Evolutionary conservation across 2,329 filamentous ascomycete genomes (phyloP).

Genomic region (Cryphonectria nitschkei): DNA sequence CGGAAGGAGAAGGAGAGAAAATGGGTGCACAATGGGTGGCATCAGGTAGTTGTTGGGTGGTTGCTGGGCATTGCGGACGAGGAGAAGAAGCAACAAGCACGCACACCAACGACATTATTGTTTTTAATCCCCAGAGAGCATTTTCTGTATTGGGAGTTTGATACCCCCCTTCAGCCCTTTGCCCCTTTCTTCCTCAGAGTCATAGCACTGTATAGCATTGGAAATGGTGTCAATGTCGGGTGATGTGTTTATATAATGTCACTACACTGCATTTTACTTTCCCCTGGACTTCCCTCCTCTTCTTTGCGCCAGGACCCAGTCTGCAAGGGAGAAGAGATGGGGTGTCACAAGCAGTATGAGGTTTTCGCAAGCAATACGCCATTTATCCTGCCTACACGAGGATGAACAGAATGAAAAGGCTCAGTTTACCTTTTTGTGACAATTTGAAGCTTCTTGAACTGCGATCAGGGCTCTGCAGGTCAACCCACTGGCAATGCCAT

Average conservation of each 20-base stretch:
- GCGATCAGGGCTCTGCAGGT: not conserved
- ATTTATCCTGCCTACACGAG: not conserved
- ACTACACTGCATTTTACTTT: not conserved
- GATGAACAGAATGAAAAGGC: not conserved
- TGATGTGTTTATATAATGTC: not conserved
- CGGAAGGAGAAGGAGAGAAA: not conserved
- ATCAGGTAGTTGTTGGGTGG: conserved; percentile 10
- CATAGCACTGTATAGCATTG: not conserved
- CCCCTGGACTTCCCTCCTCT: not conserved
- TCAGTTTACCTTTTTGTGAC: too few relatives aligned
- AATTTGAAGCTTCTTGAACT: not conserved
- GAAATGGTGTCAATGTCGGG: not conserved
- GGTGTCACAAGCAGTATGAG: not conserved
- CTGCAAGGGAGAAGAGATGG: not conserved
- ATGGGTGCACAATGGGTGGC: not conserved
- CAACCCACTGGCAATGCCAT: not conserved
- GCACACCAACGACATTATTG: conserved; percentile 13
- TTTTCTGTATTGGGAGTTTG: conserved; percentile 14
- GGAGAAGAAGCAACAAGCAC: not conserved
- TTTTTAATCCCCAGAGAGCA: conserved; percentile 24
- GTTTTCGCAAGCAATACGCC: not conserved
- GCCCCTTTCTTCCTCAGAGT: not conserved
- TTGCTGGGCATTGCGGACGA: conserved; percentile 7
- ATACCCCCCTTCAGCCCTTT: conserved; percentile 11
- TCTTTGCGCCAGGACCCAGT: not conserved